Evolutionary conservation across 805 yeast genomes (phyloP).

Genomic region (Lachancea sp.): DNA sequence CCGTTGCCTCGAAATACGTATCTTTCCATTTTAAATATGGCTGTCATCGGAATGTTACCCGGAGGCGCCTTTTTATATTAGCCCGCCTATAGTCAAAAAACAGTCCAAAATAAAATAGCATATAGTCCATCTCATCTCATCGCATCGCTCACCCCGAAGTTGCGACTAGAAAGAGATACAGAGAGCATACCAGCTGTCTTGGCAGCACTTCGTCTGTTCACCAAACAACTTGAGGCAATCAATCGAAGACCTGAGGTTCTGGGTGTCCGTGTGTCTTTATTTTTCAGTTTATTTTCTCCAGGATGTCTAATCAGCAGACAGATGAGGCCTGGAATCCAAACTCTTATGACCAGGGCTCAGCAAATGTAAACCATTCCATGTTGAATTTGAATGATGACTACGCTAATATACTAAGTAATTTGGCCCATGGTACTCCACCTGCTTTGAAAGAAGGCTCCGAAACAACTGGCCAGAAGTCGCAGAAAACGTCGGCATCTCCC

Average conservation of each 20-base stretch:
- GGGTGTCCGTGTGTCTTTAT: not conserved
- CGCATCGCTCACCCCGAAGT: not conserved
- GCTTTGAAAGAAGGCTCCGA: slow-evolving; percentile 1
- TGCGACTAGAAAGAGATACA: not conserved
- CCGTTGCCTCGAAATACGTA: too few species aligned
- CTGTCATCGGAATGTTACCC: not conserved
- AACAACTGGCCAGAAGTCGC: slow-evolving; percentile 6
- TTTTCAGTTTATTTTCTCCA: not conserved
- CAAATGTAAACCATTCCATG: slow-evolving; percentile 15
- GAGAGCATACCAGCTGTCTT: slow-evolving; percentile 1
- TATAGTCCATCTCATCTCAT: not conserved
- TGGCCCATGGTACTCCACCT: slow-evolving; percentile 17
- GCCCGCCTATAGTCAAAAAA: not conserved
- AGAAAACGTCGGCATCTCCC: not conserved
- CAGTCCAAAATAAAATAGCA: not conserved
- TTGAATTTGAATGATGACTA: slow-evolving; percentile 25
- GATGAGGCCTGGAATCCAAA: slow-evolving; percentile 5
- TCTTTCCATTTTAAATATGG: not conserved
- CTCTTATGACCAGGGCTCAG: not conserved
- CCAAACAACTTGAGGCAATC: too few species aligned
- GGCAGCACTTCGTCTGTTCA: too few species aligned
- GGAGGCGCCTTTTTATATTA: not conserved
- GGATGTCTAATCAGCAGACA: slow-evolving; percentile 3
- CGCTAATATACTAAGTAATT: slow-evolving; percentile 21
- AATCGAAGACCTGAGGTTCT: not conserved